phyloP scores from a whole-genome alignment of 306 rosid species.

The Oemleria cerasiformis region DNA sequence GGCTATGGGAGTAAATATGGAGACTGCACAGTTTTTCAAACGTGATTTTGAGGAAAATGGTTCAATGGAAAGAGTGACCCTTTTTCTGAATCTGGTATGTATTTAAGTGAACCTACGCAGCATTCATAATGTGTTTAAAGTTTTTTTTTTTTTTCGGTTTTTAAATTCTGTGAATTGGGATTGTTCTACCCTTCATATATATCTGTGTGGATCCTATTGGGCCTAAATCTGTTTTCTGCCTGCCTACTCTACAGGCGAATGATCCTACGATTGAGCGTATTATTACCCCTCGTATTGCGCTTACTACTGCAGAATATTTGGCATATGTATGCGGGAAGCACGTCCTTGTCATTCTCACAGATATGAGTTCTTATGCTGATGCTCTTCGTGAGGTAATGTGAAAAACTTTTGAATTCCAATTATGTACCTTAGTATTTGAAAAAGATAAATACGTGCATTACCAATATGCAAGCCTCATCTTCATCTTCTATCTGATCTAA shows the following conservation, averaged over 20 bases:
- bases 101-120: conserved; percentile 12
- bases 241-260: conserved; percentile 73
- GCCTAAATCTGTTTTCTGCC: conserved; percentile 18
- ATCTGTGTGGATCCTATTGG: conserved; percentile 8
- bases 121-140: not conserved
- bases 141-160: not conserved
- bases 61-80: conserved; percentile 99
- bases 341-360: conserved; percentile 97
- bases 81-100: conserved; percentile 91
- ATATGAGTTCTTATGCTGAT: conserved; percentile 99
- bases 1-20: conserved; percentile 99
- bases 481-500: conserved; percentile 4
- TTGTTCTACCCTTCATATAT: not conserved
- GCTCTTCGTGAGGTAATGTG: conserved; percentile 97
- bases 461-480: conserved; percentile 14
- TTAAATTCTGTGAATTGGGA: not conserved
- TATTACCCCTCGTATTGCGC: conserved; percentile 99
- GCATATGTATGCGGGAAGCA: conserved; percentile 99
- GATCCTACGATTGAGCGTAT: conserved; percentile 99
- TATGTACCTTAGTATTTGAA: not conserved
- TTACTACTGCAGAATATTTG: conserved; percentile 97
- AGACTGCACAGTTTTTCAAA: conserved; percentile 97
- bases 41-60: conserved; percentile 99
- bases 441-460: conserved; percentile 3
- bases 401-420: conserved; percentile 8